These are phyloP conservation scores for Spergularia bocconei DNA, from an alignment of 148 eudicot genomes.

Conservation along the genomic window DNA sequence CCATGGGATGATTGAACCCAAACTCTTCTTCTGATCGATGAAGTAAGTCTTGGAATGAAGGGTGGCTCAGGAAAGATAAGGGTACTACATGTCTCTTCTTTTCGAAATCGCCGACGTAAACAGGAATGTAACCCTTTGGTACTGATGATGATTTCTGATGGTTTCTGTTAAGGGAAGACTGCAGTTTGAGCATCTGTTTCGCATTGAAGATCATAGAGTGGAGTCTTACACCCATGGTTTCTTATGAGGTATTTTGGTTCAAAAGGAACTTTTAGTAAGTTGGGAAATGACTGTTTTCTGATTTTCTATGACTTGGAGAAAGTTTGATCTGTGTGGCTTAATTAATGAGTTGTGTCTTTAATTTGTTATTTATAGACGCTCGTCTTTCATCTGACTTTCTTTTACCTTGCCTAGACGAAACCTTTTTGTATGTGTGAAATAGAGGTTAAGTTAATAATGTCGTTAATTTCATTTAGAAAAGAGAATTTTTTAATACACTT, in stretches of 20 bases:
- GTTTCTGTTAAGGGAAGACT: constrained; percentile 25
- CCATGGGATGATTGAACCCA: constrained; percentile 52
- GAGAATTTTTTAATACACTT: not conserved
- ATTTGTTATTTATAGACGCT: too few relatives aligned
- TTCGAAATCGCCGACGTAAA: constrained; percentile 44
- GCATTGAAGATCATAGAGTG: constrained; percentile 33
- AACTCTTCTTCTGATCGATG: constrained; percentile 43
- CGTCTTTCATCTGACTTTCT: too few relatives aligned
- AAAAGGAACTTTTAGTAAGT: not conserved
- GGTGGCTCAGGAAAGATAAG: constrained; percentile 43
- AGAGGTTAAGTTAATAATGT: too few relatives aligned
- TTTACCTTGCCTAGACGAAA: too few relatives aligned
- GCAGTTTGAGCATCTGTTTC: constrained; percentile 31
- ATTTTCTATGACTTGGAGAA: too few relatives aligned
- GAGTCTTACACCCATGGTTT: constrained; percentile 40
- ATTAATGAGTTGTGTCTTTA: too few relatives aligned
- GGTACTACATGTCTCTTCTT: constrained; percentile 46
- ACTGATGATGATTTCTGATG: constrained; percentile 22
- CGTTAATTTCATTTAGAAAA: too few relatives aligned
- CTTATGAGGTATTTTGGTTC: not conserved
- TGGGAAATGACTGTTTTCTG: not conserved
- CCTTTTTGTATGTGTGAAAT: too few relatives aligned
- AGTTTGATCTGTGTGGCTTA: too few relatives aligned
- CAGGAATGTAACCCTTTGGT: constrained; percentile 47
- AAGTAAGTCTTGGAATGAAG: constrained; percentile 40